Conservation (phyloP, 768 basidiomycete genomes). For the Trichaptum fuscoviolaceum region DNA sequence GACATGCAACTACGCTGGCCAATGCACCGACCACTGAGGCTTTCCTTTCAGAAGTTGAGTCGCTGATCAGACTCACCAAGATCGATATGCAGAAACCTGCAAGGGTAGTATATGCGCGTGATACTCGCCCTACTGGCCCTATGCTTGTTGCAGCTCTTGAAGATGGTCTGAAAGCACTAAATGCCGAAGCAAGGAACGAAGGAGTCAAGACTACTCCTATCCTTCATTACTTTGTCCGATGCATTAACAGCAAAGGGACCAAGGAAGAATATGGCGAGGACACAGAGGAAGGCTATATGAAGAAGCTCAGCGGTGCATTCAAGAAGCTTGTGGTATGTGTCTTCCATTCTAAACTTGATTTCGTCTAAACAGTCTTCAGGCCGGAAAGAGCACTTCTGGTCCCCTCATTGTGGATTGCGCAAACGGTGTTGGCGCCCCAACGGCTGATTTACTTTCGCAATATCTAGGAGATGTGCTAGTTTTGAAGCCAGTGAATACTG, state of each 20-base stretch:
- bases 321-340: constrained; percentile 77
- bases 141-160: constrained; percentile 71
- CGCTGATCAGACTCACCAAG: constrained; percentile 55
- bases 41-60: constrained; percentile 60
- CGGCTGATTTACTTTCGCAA: constrained; percentile 55
- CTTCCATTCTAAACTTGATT: constrained; percentile 3
- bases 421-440: constrained; percentile 90
- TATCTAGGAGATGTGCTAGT: constrained; percentile 57
- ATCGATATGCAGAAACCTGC: constrained; percentile 80
- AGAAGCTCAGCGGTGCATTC: constrained; percentile 78
- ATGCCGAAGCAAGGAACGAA: constrained; percentile 62
- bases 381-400: constrained; percentile 48
- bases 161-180: constrained; percentile 75
- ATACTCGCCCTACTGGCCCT: constrained; percentile 87
- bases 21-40: constrained; percentile 74
- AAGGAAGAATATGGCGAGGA: constrained; percentile 76
- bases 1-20: constrained; percentile 77
- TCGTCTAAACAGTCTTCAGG: constrained; percentile 30
- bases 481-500: constrained; percentile 65
- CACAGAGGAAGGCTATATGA: constrained; percentile 76
- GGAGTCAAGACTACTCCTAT: constrained; percentile 92
- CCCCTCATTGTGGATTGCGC: constrained; percentile 91
- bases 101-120: constrained; percentile 83
- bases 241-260: constrained; percentile 82
- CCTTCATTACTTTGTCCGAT: constrained; percentile 89